phyloP scores from a whole-genome alignment of 495 filamentous ascomycete species.

The Aspergillus nidulans region DNA sequence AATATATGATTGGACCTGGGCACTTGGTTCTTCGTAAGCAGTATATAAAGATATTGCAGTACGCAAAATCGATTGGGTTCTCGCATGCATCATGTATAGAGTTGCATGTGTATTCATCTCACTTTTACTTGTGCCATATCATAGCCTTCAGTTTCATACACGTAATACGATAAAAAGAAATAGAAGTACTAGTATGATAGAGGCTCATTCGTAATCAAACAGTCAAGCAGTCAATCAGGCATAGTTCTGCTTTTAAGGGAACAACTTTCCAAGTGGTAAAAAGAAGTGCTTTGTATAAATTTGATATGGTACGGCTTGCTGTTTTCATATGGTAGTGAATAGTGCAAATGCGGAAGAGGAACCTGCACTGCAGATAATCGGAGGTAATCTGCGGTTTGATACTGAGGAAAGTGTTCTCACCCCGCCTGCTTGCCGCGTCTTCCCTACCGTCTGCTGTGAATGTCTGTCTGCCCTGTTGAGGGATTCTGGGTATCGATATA shows the following conservation, averaged over 20 bases:
- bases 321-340: not conserved
- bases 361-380: not conserved
- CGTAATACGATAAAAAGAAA: no score
- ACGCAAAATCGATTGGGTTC: no score
- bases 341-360: not conserved
- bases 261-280: constrained; percentile 6
- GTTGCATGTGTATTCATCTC: no score
- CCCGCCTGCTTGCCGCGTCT: not conserved
- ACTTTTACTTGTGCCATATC: no score
- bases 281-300: not conserved
- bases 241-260: not conserved
- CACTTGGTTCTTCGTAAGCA: no score
- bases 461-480: not conserved
- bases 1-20: not conserved
- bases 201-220: not conserved
- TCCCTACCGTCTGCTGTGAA: no score
- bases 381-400: not conserved
- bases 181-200: no score
- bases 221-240: not conserved
- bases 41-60: no score
- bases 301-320: not conserved
- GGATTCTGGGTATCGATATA: not conserved
- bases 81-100: no score
- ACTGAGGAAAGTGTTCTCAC: not conserved
- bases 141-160: no score